Percentiles rank a stretch among this genome's conserved stretches.
Conservation (phyloP, 129 eudicot genomes). For the Centrapalus pauciflorus region DNA sequence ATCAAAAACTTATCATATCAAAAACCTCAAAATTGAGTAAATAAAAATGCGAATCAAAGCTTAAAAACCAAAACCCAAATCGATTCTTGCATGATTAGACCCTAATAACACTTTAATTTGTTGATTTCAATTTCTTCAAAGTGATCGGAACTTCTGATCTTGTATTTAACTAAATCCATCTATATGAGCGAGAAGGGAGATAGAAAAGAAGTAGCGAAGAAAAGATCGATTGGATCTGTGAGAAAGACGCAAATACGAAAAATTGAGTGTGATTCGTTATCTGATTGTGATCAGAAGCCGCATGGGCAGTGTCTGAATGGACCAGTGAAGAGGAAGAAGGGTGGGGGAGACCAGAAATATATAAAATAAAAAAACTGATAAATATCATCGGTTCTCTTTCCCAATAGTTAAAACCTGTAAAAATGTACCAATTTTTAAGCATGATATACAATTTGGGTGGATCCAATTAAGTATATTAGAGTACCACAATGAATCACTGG, state of each 20-base stretch:
- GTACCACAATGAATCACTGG: too few relatives aligned
- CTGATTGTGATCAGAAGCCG: conserved; percentile 29
- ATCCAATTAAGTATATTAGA: too few relatives aligned
- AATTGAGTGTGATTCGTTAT: conserved; percentile 25
- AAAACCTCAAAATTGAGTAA: conserved; percentile 15
- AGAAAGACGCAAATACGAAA: not conserved
- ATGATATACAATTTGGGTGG: not conserved
- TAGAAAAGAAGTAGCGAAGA: not conserved
- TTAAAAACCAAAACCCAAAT: not conserved
- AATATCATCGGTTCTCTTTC: conserved; percentile 1
- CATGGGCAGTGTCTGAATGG: conserved; percentile 34
- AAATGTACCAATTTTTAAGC: not conserved
- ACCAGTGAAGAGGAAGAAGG: conserved; percentile 24
- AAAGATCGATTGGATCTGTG: conserved; percentile 25
- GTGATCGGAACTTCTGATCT: conserved; percentile 26
- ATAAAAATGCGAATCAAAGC: not conserved
- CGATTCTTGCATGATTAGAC: conserved; percentile 10
- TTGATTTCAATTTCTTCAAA: not conserved
- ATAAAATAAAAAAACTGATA: not conserved
- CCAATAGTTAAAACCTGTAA: conserved; percentile 11
- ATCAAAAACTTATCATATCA: not conserved
- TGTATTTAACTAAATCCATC: conserved; percentile 19
- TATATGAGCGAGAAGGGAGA: not conserved
- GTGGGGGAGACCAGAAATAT: conserved; percentile 1
- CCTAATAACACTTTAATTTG: conserved; percentile 6